These are phyloP conservation scores for Candida sakaeoensis DNA, from an alignment of 805 yeast genomes.

Conservation along the genomic window DNA sequence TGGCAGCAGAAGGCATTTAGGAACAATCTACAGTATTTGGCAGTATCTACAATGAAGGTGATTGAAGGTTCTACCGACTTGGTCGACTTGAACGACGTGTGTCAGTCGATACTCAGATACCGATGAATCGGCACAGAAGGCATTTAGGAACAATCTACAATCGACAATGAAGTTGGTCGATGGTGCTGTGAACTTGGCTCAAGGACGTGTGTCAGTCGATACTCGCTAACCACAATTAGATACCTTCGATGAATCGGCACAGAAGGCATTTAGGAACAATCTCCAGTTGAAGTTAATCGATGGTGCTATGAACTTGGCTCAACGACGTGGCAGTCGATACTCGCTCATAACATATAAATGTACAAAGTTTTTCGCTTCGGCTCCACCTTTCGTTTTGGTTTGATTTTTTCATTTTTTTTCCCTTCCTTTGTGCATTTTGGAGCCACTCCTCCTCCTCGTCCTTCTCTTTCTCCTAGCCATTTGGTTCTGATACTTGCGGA, in stretches of 20 bases:
- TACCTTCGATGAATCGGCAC: background rate
- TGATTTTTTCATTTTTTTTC: no score
- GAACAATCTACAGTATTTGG: slow-evolving; percentile 27
- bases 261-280: slow-evolving; percentile 16
- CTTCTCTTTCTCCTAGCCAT: no score
- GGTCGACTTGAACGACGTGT: background rate
- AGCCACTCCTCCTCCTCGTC: no score
- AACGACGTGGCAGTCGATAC: background rate
- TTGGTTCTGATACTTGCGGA: no score
- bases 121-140: background rate
- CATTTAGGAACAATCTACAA: slow-evolving; percentile 21
- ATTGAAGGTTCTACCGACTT: slow-evolving; percentile 1
- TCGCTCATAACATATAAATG: no score
- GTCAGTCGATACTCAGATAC: slow-evolving; percentile 1
- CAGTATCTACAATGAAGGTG: slow-evolving; percentile 12
- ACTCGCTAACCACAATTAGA: no score
- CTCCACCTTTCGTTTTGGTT: no score
- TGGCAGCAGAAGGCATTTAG: slow-evolving; percentile 5
- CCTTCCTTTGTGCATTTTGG: no score
- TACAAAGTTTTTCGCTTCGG: no score
- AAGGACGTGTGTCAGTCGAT: background rate
- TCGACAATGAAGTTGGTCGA: slow-evolving; percentile 11
- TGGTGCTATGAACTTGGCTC: background rate
- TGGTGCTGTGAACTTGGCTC: background rate
- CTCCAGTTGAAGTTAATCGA: slow-evolving; percentile 14